A percentile compares a stretch with the other conserved stretches of the same genome.
Conservation (phyloP, 306 rosid species). For the Ammopiptanthus mongolicus region DNA sequence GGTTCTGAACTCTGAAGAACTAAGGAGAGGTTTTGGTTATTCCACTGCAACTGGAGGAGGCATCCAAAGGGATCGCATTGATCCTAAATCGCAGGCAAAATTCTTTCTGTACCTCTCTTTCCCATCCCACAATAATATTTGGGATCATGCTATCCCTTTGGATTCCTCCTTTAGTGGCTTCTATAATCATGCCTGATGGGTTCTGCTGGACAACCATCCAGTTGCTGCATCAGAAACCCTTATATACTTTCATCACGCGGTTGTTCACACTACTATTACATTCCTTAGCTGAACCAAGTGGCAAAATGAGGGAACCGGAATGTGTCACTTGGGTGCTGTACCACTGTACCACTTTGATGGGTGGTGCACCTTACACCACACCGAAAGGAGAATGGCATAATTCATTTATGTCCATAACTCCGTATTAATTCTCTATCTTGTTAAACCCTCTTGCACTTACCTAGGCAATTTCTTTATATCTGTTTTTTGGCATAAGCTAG, state of each 20-base stretch:
- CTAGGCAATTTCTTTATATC: not conserved
- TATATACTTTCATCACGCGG: not conserved
- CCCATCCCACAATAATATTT: not conserved
- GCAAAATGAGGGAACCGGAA: too few relatives aligned
- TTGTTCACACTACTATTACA: not conserved
- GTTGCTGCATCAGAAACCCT: not conserved
- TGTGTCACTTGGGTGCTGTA: too few relatives aligned
- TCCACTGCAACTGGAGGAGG: conserved; percentile 49
- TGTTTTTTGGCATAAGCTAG: too few relatives aligned
- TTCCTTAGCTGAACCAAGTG: not conserved
- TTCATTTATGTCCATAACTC: conserved; percentile 31
- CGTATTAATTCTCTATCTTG: not conserved
- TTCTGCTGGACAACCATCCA: not conserved
- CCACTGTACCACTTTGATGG: too few relatives aligned
- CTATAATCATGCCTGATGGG: not conserved
- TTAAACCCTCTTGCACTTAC: not conserved
- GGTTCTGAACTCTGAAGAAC: not conserved
- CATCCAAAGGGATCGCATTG: conserved; percentile 70
- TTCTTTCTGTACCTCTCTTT: not conserved
- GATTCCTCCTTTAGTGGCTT: conserved; percentile 54
- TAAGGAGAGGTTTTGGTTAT: not conserved
- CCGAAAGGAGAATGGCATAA: not conserved
- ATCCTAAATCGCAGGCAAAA: conserved; percentile 28
- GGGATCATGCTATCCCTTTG: conserved; percentile 59
- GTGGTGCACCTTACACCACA: too few relatives aligned